Percentiles rank a stretch among this genome's conserved stretches.
These are phyloP conservation scores for Vanderwaltozyma yarrowii DNA, from an alignment of 805 yeast genomes.

Conservation along the genomic window DNA sequence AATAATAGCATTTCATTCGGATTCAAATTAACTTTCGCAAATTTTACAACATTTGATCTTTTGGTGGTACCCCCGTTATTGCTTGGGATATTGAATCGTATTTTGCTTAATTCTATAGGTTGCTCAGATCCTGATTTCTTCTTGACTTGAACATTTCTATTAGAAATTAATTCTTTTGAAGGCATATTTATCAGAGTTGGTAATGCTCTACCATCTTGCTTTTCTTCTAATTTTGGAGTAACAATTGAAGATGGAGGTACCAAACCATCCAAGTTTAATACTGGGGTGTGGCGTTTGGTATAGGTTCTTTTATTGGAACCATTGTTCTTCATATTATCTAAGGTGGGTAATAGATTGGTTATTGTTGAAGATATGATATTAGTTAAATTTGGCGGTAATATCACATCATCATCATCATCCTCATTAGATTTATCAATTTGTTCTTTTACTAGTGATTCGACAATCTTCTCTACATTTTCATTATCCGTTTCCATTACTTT, in stretches of 20 bases:
- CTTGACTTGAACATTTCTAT: background rate
- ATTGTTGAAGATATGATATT: slow-evolving; percentile 18
- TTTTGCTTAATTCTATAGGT: background rate
- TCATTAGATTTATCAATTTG: slow-evolving; percentile 11
- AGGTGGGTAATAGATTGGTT: slow-evolving; percentile 14
- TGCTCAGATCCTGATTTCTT: slow-evolving; percentile 2
- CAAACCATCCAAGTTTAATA: slow-evolving; percentile 23
- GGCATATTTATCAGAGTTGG: background rate
- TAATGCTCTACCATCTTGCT: background rate
- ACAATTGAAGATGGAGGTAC: slow-evolving; percentile 14
- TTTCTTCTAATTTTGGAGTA: background rate
- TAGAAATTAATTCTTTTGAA: background rate
- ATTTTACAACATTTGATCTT: slow-evolving; percentile 15
- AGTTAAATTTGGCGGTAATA: slow-evolving; percentile 12
- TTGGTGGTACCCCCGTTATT: slow-evolving; percentile 8
- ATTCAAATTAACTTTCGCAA: slow-evolving; percentile 14
- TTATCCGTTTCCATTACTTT: background rate
- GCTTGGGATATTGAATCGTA: slow-evolving; percentile 7
- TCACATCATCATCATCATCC: slow-evolving; percentile 4
- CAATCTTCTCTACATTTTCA: slow-evolving; percentile 4
- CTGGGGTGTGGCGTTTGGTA: slow-evolving; percentile 13
- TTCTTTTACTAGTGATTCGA: slow-evolving; percentile 15
- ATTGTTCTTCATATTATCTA: slow-evolving; percentile 5
- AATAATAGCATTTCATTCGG: slow-evolving; percentile 14
- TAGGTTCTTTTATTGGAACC: slow-evolving; percentile 5